Conservation (phyloP, 352 stramenopile species). For the Chrysophaeum taylorii region DNA sequence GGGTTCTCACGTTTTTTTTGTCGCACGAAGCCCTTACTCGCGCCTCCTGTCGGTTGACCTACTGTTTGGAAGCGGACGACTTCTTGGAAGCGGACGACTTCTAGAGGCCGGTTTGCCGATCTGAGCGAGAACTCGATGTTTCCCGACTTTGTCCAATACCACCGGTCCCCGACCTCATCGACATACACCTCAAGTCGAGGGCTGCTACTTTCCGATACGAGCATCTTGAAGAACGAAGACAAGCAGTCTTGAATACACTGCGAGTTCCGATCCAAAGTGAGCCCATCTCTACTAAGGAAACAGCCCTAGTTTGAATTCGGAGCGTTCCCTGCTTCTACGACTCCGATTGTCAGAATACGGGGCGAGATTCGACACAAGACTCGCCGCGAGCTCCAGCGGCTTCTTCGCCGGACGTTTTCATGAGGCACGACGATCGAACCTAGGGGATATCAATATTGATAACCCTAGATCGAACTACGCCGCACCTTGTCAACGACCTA, state of each 20-base stretch:
- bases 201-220: neutral
- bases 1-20: neutral
- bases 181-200: neutral
- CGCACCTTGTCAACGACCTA: neutral
- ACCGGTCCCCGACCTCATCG: neutral
- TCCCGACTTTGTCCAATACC: no score
- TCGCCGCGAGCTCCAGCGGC: neutral
- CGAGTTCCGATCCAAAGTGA: neutral
- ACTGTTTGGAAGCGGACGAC: no score
- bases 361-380: neutral
- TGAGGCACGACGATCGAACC: neutral
- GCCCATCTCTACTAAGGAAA: neutral
- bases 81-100: no score
- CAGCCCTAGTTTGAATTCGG: neutral
- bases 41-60: slow-evolving; percentile 4
- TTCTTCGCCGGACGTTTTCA: neutral
- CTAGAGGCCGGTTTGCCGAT: no score
- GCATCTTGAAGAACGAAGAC: neutral
- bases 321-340: slow-evolving; percentile 3
- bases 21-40: neutral
- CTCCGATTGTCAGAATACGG: neutral
- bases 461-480: no score
- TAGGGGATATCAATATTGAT: no score
- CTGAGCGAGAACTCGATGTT: no score
- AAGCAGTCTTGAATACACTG: neutral